These are phyloP conservation scores for Moricandia arvensis DNA, from an alignment of 345 rosid genomes.

Conservation along the genomic window DNA sequence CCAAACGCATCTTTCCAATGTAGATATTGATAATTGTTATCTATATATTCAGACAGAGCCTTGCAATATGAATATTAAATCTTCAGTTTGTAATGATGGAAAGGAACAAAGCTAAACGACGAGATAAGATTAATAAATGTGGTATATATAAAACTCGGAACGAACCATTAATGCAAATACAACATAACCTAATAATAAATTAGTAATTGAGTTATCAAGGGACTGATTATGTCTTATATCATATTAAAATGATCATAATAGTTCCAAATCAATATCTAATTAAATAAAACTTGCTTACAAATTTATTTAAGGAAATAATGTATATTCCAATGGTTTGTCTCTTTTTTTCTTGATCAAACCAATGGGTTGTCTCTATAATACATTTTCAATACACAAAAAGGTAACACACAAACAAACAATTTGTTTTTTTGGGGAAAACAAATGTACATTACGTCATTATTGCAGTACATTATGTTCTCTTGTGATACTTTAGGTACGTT, in stretches of 20 bases:
- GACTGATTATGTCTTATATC: neutral
- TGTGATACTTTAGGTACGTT: no score
- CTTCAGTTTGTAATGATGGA: neutral
- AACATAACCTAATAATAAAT: neutral
- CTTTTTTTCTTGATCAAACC: no score
- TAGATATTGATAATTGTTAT: constrained; percentile 19
- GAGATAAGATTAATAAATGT: neutral
- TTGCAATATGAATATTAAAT: neutral
- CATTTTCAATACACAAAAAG: neutral
- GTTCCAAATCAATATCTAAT: neutral
- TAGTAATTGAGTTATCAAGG: neutral
- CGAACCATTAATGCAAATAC: neutral
- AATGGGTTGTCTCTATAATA: neutral
- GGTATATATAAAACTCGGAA: neutral
- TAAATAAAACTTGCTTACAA: neutral
- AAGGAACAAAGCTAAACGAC: neutral
- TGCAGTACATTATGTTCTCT: no score
- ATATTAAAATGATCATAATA: neutral
- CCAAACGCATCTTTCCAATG: constrained; percentile 24
- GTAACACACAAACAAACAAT: neutral
- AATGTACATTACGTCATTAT: no score
- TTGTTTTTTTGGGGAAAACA: neutral
- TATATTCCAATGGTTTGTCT: neutral
- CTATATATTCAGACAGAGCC: constrained; percentile 15
- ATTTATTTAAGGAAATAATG: no score